Evolutionary conservation across 2,329 filamentous ascomycete species (phyloP).

Genomic region (Leptographium flavum): DNA sequence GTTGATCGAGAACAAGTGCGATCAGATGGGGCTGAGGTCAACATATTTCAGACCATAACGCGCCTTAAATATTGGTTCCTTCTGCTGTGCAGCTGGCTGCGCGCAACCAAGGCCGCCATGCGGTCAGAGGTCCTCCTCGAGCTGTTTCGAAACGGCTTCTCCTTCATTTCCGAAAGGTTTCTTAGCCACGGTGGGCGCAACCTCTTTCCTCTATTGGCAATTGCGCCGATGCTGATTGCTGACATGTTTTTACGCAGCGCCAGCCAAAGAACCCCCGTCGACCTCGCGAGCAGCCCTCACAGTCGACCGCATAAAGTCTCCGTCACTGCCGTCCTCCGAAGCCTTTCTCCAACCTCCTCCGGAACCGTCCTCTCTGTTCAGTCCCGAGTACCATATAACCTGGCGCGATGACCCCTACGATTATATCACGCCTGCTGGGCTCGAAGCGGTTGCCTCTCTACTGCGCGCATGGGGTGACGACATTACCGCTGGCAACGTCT

Average conservation of each 20-base stretch:
- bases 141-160: slow-evolving; percentile 9
- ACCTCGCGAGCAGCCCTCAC: neutral
- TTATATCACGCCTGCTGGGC: slow-evolving; percentile 12
- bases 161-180: slow-evolving; percentile 9
- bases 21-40: neutral
- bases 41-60: neutral
- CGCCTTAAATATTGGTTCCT: neutral
- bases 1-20: neutral
- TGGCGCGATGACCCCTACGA: slow-evolving; percentile 14
- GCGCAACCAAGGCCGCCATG: slow-evolving; percentile 8
- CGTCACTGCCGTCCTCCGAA: neutral
- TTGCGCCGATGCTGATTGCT: neutral
- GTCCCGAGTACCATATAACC: slow-evolving; percentile 10
- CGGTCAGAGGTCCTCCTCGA: slow-evolving; percentile 7
- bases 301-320: slow-evolving; percentile 9
- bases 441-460: slow-evolving; percentile 10
- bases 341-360: neutral
- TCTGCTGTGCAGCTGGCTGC: slow-evolving; percentile 4
- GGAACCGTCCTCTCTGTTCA: neutral
- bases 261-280: neutral
- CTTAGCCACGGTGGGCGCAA: slow-evolving; percentile 1
- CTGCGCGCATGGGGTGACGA: slow-evolving; percentile 9
- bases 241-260: neutral
- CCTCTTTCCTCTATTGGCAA: neutral
- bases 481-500: slow-evolving; percentile 11